Conservation (phyloP, 805 yeast species). For the Candida tammaniensis region DNA sequence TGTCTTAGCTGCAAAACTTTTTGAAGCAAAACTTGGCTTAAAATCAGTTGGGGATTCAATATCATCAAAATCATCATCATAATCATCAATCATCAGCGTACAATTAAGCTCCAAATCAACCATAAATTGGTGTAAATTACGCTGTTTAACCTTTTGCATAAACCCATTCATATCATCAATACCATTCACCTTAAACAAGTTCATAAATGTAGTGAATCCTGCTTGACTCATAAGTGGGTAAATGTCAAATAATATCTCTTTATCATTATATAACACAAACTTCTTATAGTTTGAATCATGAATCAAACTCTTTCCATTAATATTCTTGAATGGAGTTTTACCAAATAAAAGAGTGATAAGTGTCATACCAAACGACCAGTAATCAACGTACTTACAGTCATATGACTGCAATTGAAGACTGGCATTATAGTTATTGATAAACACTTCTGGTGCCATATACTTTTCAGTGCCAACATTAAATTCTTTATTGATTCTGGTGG, state of each 20-base stretch:
- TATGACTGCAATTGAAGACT: constrained; percentile 27
- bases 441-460: constrained; percentile 57
- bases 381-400: constrained; percentile 48
- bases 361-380: constrained; percentile 55
- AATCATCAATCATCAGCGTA: constrained; percentile 43
- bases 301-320: constrained; percentile 15
- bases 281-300: constrained; percentile 44
- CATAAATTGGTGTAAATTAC: constrained; percentile 37
- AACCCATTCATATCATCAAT: constrained; percentile 28
- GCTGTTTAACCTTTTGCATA: constrained; percentile 20
- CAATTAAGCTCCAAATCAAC: constrained; percentile 23
- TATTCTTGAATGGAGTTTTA: constrained; percentile 49
- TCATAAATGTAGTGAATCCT: constrained; percentile 41
- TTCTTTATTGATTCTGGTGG: constrained; percentile 23
- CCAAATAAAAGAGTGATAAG: constrained; percentile 50
- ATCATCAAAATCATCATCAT: constrained; percentile 14
- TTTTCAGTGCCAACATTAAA: constrained; percentile 56
- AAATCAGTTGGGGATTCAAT: too few relatives aligned
- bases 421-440: constrained; percentile 15
- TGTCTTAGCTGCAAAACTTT: too few relatives aligned
- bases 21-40: too few relatives aligned
- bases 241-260: constrained; percentile 45
- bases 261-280: constrained; percentile 36
- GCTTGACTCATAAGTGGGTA: constrained; percentile 37
- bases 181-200: constrained; percentile 37